Evolutionary conservation across 2,329 filamentous ascomycete genomes (phyloP), one percentile per base, ranked within the genome.

Genomic region (Hypoxylon sp.): DNA sequence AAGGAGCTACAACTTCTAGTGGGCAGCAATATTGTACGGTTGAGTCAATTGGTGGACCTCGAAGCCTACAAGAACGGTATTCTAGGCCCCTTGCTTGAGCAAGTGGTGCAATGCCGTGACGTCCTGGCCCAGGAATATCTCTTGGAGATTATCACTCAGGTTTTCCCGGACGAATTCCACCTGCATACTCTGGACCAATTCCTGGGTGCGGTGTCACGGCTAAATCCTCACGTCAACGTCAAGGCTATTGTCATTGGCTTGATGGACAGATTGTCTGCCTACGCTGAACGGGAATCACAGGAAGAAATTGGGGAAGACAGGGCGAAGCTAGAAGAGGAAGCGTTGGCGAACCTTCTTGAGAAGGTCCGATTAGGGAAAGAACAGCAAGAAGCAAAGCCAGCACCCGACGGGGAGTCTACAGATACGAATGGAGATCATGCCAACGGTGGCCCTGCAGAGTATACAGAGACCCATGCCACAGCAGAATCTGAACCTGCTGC

Each of bases 131-230:
- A 99, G 79, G 96, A 99, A 80, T 99, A 99, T 82, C 87, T 99
- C 11, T 85, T 99, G 54, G 96, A 99, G 86, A 96, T 99, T 70
- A 97, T 99, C 72, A 99, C 95, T 4, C 97, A 99, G 81, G 96
- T 98, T 57, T 99, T 99, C 83, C 96, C 96, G 0, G 96, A 99
- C 81, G 96, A 99, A 78, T 99, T 95, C 79, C 97, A 99, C 81
- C 88, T 99, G 22, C 94, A 99, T 78, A 99, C 96, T 0, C 88
- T 99, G 33, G 96, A 98, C 78, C 92, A 98, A 78, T 93, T 99
- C 79, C 89, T 99, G 35, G 96, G 92, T 8, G 96, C 96, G 5
- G 97, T 97, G 35, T 94, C 95, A 13, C 88, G 95, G 64, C 85
- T 99, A 39, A 98, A 99, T 76, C 96, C 95, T 0, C 93, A 98